These are phyloP conservation scores for Populus euphratica DNA, from an alignment of 345 rosid genomes.

Conservation along the genomic window DNA sequence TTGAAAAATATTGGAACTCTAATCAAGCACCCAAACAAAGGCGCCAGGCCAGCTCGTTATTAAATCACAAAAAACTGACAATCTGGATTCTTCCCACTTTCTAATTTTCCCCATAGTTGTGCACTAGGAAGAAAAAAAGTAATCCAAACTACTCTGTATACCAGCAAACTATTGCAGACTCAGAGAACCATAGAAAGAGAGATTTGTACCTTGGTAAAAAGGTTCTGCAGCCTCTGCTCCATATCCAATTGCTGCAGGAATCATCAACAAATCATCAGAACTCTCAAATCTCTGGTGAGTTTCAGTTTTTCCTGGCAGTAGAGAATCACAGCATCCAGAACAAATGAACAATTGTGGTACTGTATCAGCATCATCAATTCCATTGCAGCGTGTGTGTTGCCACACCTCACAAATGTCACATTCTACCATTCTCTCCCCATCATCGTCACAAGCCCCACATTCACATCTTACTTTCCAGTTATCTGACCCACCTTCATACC, in stretches of 20 bases:
- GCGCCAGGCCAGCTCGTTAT: no score
- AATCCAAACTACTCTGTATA: not conserved
- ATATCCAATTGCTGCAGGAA: conserved; percentile 8
- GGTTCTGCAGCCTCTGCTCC: not conserved
- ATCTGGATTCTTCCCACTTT: not conserved
- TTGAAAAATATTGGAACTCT: no score
- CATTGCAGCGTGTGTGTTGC: conserved; percentile 88
- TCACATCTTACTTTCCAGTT: conserved; percentile 75
- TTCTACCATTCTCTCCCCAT: conserved; percentile 88
- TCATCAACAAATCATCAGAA: conserved; percentile 31
- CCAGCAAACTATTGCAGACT: not conserved
- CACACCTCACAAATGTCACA: conserved; percentile 83
- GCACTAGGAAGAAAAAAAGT: not conserved
- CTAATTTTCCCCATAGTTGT: not conserved
- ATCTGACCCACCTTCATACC: conserved; percentile 63
- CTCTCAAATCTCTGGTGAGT: conserved; percentile 29
- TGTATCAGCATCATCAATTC: conserved; percentile 56
- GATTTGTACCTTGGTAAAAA: not conserved
- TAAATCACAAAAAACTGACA: not conserved
- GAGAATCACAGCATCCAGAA: conserved; percentile 53
- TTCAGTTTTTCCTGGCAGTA: conserved; percentile 35
- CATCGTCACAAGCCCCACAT: conserved; percentile 80
- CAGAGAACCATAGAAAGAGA: not conserved
- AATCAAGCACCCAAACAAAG: no score
- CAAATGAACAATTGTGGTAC: conserved; percentile 77